Evolutionary conservation across 139 green algal genomes (phyloP), one percentile per base, ranked within the genome.

Genomic region (Haematococcus lacustris): DNA sequence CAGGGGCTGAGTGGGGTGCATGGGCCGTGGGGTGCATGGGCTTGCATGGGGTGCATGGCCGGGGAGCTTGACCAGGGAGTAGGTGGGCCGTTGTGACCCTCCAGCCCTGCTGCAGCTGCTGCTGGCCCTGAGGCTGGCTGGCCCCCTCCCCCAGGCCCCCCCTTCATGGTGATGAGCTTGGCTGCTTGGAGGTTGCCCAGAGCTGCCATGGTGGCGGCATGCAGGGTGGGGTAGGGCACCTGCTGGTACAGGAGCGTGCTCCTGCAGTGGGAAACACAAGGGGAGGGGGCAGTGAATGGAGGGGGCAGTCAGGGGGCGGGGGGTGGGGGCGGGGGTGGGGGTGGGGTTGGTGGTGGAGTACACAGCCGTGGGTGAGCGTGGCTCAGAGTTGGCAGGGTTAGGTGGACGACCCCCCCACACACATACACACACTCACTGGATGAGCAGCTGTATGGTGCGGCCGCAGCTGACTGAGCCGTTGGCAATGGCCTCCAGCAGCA

Each of bases 401-500:
- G 21, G 47, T 57, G 47, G 21, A 64, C 53, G 23, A 57, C 21
- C 13, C 47, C 21, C 21, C 47, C 13, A 13, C 47, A 28, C 32
- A 70, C 35, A 40, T 21, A 4, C 23, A 17, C 37, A 5, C 32
- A 63, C 71, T 66, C 35, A 86, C 76, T 28, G 82, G 39, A 85
- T 71, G 30, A 92, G 80, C 21, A 63, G 50, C n/a, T 76, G 66
- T 9, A 92, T 77, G 40, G 77, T 74, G 1, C 30, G 39, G 0
- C 41, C 62, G 1, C 35, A 70, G 0, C 33, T 25, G 9, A 87
- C 78, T 0, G 68, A 82, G 40, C 84, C 80, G 51, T 85, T 88
- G 34, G 82, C 80, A 0, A 90, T 73, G 2, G 60, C 75, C 76
- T 91, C 87, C 64, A 91, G 75, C 40, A 91, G 79, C 74, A 90